phyloP scores from a whole-genome alignment of 305 asterid genomes.

The Solanum hybrid region DNA sequence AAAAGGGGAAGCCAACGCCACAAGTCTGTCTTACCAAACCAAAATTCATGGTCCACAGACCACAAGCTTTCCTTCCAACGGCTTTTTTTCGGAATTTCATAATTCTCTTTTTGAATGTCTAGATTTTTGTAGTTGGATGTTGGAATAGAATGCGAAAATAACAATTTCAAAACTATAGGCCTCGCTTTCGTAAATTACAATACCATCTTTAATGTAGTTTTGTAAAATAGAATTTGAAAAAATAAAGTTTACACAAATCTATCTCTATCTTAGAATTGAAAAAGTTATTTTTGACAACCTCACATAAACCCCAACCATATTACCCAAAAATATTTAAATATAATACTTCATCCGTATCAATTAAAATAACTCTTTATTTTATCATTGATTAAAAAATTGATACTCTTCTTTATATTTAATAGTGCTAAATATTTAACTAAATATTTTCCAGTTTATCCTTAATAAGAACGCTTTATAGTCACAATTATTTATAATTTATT shows the following conservation, averaged over 20 bases:
- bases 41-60: background rate
- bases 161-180: background rate
- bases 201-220: background rate
- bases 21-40: background rate
- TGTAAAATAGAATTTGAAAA: background rate
- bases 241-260: background rate
- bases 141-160: background rate
- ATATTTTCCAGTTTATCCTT: background rate
- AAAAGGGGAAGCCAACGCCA: background rate
- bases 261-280: background rate
- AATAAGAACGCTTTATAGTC: background rate
- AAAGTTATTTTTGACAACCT: background rate
- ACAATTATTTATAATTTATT: no score
- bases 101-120: background rate
- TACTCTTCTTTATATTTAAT: background rate
- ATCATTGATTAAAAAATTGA: background rate
- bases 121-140: background rate
- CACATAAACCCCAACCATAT: background rate
- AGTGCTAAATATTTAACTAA: background rate
- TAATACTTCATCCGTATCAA: background rate
- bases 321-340: background rate
- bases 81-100: background rate
- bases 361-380: background rate
- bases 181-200: no score
- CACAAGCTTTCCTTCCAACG: background rate